Conservation (phyloP, 23 red algal genomes). For the Gracilaria gracilis region DNA sequence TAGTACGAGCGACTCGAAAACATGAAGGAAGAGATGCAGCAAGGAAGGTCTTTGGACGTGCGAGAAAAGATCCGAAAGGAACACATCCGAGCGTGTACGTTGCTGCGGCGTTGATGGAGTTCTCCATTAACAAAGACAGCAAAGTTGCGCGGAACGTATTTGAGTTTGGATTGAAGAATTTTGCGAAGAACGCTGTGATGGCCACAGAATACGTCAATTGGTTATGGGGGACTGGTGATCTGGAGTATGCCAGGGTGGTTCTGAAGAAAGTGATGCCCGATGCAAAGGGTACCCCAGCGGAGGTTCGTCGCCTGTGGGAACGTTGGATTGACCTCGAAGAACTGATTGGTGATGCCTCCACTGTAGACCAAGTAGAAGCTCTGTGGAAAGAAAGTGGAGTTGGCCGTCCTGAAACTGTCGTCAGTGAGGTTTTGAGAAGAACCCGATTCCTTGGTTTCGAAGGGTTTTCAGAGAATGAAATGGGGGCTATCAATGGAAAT, state of each 20-base stretch:
- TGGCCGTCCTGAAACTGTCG: conserved; percentile 41
- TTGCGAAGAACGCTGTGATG: conserved; percentile 61
- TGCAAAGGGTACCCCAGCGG: conserved; percentile 36
- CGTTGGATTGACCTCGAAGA: conserved; percentile 75
- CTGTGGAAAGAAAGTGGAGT: conserved; percentile 65
- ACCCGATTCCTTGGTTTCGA: conserved; percentile 57
- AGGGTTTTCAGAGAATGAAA: conserved; percentile 64
- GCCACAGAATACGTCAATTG: conserved; percentile 60
- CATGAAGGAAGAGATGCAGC: conserved; percentile 68
- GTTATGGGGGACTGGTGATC: conserved; percentile 75
- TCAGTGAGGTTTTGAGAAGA: conserved; percentile 51
- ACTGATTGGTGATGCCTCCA: conserved; percentile 55
- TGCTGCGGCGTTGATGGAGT: conserved; percentile 87
- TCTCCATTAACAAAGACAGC: conserved; percentile 78
- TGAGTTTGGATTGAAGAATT: conserved; percentile 84
- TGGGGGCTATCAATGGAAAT: conserved; percentile 43
- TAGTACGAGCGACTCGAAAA: conserved; percentile 75
- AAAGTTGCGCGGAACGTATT: conserved; percentile 87
- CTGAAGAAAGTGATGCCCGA: conserved; percentile 75
- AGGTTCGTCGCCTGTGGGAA: conserved; percentile 66
- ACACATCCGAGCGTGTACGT: conserved; percentile 68
- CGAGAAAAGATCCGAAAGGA: conserved; percentile 70
- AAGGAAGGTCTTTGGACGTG: conserved; percentile 81
- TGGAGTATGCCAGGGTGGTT: conserved; percentile 59
- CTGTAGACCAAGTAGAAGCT: conserved; percentile 55